Evolutionary conservation across 352 stramenopile genomes (phyloP), one percentile per base, ranked within the genome.

Genomic region (Phytopythium mirpurense): DNA sequence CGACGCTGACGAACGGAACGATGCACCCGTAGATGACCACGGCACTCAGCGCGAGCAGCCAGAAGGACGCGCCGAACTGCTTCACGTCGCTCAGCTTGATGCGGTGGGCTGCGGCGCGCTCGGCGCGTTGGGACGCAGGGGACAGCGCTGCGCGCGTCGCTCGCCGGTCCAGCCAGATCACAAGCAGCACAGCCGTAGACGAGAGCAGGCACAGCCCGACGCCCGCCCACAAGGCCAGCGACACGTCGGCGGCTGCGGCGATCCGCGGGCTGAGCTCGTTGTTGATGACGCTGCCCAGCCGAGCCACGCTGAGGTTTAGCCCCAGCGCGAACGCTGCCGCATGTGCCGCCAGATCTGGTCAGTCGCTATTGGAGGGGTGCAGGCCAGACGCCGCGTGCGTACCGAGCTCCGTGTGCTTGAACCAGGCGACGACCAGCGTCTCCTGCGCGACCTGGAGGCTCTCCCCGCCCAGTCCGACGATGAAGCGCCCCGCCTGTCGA

Each of bases 1-100:
- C 90, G 34, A 98, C 86, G 62, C 90, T 97, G 60, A 98, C 98
- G 57, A 97, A 98, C 24, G 93, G 92, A 11, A 98, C 83, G 15
- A 98, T 87, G 54, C 86, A 96, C 24, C 88, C 93, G 47, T 98
- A 98, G 14, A 97, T 78, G 5, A 97, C 82, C 38, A 97, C 62
- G 48, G 88, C 98, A 38, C 76, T 92, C 14, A 97, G 53, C 8
- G 76, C 77, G 15, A 98, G 60, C 10, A 97, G 59, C 88, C 88
- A 97, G 60, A 97, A 97, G 0, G 86, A 68, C 21, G 74, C 74
- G 0, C 73, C 74, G 50, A 93, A 93, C 41, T 91, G 68, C 34
- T 83, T 80, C 16, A 91, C 59, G 51, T 93, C 78, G 54, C 74
- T 76, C 36, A 91, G 72, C 48, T 72, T 80, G 58, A 91, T 79